Evolutionary conservation across 768 basidiomycete species (phyloP), one percentile per base, ranked within the genome.

Genomic region (Favolaschia claudopus): DNA sequence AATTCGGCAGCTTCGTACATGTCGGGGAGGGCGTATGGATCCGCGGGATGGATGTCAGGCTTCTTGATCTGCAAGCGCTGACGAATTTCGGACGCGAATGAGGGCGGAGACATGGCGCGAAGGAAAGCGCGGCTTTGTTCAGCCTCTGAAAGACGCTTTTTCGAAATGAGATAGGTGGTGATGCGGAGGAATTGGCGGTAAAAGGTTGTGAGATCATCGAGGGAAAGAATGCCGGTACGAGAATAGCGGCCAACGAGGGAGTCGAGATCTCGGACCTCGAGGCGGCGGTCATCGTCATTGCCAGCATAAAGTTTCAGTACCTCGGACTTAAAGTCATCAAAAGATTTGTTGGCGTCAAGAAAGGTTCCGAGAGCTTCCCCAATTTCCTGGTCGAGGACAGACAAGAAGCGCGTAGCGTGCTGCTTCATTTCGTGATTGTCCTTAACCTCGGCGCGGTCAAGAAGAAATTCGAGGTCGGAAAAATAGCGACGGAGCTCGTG

Each of bases 271-370:
- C 54, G 34, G 0, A 69, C 20, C 7, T 60, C 49, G 46, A 59
- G 73, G 12, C 65, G 59, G 9, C 49, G 42, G 4, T 58, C 49
- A 1, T 38, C 45, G 20, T 63, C 63, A 14, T 60, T 58, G 4
- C 57, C 67, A 14, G 68, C 63, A 40, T 73, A 74, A 20, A 67
- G 52, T 8, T 64, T 61, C 25, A 63, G 36, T 1, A 72, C 62
- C 1, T 62, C 66, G 7, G 63, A 22, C 34, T 66, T 70, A 60
- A 71, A 70, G 1, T 67, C 64, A 2, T 63, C 52, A 42, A 56
- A 73, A 15, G 64, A 51, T 32, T 51, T 40, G 22, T 22, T 62
- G 17, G 39, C 38, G 37, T 14, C 22, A 12, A 20, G 19, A 33
- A 48, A 69, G 36, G 65, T 54, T 1, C 53, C 13, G 2, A 67